These are phyloP conservation scores for Dictyostelium intermedium DNA, from an alignment of 78 protist genomes.

Conservation along the genomic window DNA sequence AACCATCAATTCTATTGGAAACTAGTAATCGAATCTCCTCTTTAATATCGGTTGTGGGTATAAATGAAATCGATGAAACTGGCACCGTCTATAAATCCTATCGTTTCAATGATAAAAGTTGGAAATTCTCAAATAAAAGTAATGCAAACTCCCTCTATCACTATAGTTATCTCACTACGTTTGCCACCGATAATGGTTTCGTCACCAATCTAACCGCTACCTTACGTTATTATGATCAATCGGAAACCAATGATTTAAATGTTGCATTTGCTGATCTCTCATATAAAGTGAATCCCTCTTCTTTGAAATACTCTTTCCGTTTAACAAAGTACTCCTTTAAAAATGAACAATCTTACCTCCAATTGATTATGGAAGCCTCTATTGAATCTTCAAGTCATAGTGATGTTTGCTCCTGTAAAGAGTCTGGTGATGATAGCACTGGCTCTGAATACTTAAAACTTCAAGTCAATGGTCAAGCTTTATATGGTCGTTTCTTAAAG, in stretches of 20 bases:
- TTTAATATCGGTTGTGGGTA: not conserved
- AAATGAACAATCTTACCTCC: not conserved
- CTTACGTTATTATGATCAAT: not conserved
- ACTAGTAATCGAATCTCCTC: not conserved
- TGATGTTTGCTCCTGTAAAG: conserved; percentile 7
- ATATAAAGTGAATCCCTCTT: not conserved
- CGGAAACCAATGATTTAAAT: not conserved
- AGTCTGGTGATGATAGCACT: not conserved
- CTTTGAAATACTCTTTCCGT: conserved; percentile 30
- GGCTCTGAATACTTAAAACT: conserved; percentile 3
- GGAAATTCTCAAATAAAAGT: not conserved
- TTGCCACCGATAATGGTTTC: not conserved
- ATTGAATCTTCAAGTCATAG: not conserved
- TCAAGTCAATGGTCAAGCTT: conserved; percentile 6
- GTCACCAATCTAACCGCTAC: not conserved
- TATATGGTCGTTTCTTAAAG: conserved; percentile 16
- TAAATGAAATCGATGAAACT: not conserved
- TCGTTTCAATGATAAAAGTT: not conserved
- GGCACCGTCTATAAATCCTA: not conserved
- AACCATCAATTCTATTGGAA: not conserved
- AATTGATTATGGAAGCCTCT: conserved; percentile 31
- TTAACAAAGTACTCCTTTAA: not conserved
- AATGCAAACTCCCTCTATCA: not conserved
- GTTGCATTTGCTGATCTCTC: not conserved
- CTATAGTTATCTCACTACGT: not conserved